Percentiles rank a stretch among this genome's conserved stretches.
phyloP scores from a whole-genome alignment of 805 yeast species.

The Kuraishia piskuri region DNA sequence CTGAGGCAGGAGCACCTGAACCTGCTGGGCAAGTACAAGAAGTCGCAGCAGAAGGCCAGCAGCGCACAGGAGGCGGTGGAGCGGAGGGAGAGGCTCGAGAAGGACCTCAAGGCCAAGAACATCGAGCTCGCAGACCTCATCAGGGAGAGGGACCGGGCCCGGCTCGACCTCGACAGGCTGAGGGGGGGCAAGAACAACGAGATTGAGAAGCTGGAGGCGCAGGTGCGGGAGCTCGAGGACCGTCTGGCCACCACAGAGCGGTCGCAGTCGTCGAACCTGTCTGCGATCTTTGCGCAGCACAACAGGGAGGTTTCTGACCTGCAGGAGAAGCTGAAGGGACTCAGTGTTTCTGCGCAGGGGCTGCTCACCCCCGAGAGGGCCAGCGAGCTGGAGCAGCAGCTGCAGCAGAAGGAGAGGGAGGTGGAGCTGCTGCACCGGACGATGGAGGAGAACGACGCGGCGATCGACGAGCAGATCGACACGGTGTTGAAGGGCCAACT shows the following conservation, averaged over 20 bases:
- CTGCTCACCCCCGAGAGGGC: slow-evolving; percentile 12
- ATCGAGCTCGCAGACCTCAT: slow-evolving; percentile 83
- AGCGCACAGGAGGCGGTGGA: slow-evolving; percentile 85
- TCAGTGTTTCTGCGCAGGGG: slow-evolving; percentile 11
- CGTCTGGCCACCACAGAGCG: slow-evolving; percentile 53
- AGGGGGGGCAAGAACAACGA: slow-evolving; percentile 59
- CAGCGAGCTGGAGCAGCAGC: slow-evolving; percentile 30
- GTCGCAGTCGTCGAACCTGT: slow-evolving; percentile 53
- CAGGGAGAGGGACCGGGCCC: slow-evolving; percentile 82
- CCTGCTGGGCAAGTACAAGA: slow-evolving; percentile 67
- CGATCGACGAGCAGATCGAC: slow-evolving; percentile 53
- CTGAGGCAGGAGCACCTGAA: slow-evolving; percentile 86
- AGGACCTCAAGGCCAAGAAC: slow-evolving; percentile 78
- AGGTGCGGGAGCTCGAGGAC: slow-evolving; percentile 51
- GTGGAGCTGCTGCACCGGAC: slow-evolving; percentile 72
- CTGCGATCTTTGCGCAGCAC: slow-evolving; percentile 52
- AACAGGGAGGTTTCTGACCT: slow-evolving; percentile 51
- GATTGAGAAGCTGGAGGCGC: slow-evolving; percentile 56
- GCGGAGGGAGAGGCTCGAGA: slow-evolving; percentile 71
- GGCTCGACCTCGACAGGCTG: slow-evolving; percentile 68
- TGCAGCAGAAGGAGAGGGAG: slow-evolving; percentile 68
- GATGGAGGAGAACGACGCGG: slow-evolving; percentile 54
- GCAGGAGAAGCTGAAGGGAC: slow-evolving; percentile 24
- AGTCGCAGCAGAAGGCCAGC: slow-evolving; percentile 77
- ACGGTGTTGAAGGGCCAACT: slow-evolving; percentile 38